phyloP scores from a whole-genome alignment of 2,329 filamentous ascomycete genomes.

The Botrytis cinerea region DNA sequence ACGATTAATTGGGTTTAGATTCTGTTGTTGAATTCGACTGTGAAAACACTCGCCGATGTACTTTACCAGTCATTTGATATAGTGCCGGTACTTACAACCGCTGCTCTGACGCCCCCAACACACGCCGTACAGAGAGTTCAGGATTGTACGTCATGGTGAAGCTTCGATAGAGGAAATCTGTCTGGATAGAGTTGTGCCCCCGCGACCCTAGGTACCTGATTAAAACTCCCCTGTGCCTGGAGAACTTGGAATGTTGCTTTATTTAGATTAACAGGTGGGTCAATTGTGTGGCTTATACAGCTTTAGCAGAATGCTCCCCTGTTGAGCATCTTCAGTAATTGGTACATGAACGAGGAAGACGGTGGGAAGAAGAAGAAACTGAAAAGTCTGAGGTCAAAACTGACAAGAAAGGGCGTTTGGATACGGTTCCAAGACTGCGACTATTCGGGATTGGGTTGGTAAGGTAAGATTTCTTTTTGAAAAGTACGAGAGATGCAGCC shows the following conservation, averaged over 20 bases:
- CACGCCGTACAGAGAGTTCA: background rate
- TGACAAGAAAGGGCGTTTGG: background rate
- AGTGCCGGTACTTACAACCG: background rate
- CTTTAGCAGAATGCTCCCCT: conserved; percentile 7
- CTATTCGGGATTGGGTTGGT: background rate
- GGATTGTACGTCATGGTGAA: conserved; percentile 8
- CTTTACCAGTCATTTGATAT: background rate
- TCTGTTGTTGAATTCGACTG: background rate
- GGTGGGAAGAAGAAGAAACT: background rate
- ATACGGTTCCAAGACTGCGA: background rate
- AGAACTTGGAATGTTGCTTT: conserved; percentile 17
- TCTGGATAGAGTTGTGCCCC: background rate
- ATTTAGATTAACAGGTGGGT: conserved; percentile 17
- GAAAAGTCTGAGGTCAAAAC: background rate
- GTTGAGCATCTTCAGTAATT: conserved; percentile 12
- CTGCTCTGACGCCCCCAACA: background rate
- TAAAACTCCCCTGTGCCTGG: conserved; percentile 10
- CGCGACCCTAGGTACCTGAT: background rate
- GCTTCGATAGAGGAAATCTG: background rate
- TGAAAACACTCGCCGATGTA: background rate
- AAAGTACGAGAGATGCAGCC: conserved; percentile 8
- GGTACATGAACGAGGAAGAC: conserved; percentile 7
- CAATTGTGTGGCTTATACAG: conserved; percentile 16
- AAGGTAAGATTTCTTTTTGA: background rate
- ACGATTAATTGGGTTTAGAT: background rate